Conservation (phyloP, 805 yeast species). For the Yamadazyma laniorum region DNA sequence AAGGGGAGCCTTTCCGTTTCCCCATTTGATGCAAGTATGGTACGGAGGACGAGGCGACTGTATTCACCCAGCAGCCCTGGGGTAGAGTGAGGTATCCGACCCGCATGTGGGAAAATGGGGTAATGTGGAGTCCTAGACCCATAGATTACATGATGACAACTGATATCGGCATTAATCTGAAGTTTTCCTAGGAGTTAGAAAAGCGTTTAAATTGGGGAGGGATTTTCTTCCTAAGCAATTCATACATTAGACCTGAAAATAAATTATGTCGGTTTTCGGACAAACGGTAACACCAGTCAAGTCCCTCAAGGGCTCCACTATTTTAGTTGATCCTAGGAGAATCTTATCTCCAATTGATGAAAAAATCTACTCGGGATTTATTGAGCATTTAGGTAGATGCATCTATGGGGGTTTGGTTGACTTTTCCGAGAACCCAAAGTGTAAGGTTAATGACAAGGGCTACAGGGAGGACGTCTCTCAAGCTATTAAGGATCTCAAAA, state of each 20-base stretch:
- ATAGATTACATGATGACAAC: too few species aligned
- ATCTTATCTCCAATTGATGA: slow-evolving; percentile 22
- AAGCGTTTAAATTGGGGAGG: too few species aligned
- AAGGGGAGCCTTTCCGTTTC: too few species aligned
- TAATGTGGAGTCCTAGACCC: not conserved
- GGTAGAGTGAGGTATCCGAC: not conserved
- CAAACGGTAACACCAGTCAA: slow-evolving; percentile 17
- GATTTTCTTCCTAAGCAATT: too few species aligned
- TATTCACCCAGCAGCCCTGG: too few species aligned
- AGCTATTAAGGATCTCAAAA: slow-evolving; percentile 27
- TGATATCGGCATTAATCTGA: too few species aligned
- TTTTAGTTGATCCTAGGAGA: slow-evolving; percentile 27
- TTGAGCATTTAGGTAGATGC: slow-evolving; percentile 36
- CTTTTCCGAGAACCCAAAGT: slow-evolving; percentile 16
- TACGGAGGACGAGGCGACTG: too few species aligned
- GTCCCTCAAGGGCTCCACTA: slow-evolving; percentile 15
- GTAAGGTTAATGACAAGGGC: slow-evolving; percentile 22
- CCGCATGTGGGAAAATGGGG: not conserved
- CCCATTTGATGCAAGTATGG: too few species aligned
- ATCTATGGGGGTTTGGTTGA: slow-evolving; percentile 38
- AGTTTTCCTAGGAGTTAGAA: too few species aligned
- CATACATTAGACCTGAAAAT: too few species aligned
- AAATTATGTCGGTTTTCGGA: slow-evolving; percentile 18
- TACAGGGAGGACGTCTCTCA: slow-evolving; percentile 27
- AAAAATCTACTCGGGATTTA: slow-evolving; percentile 31